Base-by-base conservation (phyloP, 164 flowering plant species). In the Santalum album region DNA sequence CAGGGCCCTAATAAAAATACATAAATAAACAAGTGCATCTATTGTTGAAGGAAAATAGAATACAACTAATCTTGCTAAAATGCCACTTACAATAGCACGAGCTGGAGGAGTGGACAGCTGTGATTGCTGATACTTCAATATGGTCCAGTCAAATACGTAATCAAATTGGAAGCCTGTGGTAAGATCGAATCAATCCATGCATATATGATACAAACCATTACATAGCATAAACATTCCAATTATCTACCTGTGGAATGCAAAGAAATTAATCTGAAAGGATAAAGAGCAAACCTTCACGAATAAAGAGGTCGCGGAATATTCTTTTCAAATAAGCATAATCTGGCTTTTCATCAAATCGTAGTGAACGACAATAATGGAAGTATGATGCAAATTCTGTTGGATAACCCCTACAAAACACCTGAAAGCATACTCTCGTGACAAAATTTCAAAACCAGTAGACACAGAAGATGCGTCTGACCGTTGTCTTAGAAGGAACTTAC, bases 141-240 rank as follows among this genome's bases (percentile, higher is more conserved):
- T 86, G 51, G 95, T 86, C 95, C 95, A 85, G 68, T 85, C 92
- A 75, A 86, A 86, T 10, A 86, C 87, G 69, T 86, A 86, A 76
- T 86, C 94, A 75, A 86, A 86, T 72, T 86, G 95, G 69, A 86
- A 86, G 20, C 95, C 95, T 86, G 69, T n/a, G n/a, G n/a, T n/a
- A n/a, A n/a, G n/a, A n/a, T n/a, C n/a, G n/a, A n/a, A n/a, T n/a
- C n/a, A n/a, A n/a, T n/a, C n/a, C n/a, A n/a, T n/a, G n/a, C 47
- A 62, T 43, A 7, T 51, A 23, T 25, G 55, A n/a, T 2, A 38
- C 17, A 38, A 38, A 11, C 15, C 42, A 38, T 2, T 12, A 4
- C 6, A 38, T 9, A 14, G 17, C 2, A 38, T 11, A 38, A 38
- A 38, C 42, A 11, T 15, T 38, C 42, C 14, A 38, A 16, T 38